Evolutionary conservation across 2,329 filamentous ascomycete species (phyloP).

Genomic region (Xylaria arbuscula): DNA sequence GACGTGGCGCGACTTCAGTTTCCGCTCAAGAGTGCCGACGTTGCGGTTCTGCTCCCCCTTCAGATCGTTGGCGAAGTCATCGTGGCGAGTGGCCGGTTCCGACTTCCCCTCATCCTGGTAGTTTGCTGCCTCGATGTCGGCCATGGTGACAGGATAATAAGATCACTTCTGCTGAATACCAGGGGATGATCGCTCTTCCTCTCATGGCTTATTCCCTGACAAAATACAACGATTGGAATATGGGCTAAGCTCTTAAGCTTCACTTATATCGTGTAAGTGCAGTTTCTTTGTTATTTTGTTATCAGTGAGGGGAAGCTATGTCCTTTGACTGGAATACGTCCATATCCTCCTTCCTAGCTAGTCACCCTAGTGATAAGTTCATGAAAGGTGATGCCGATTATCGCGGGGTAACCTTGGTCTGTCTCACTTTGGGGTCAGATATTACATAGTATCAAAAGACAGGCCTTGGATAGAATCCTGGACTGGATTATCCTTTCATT

Average conservation of each 20-base stretch:
- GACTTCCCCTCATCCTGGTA: slow-evolving; percentile 31
- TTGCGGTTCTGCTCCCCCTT: slow-evolving; percentile 47
- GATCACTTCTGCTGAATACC: not conserved
- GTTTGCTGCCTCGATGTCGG: slow-evolving; percentile 41
- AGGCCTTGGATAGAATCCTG: slow-evolving; percentile 10
- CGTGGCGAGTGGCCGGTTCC: slow-evolving; percentile 24
- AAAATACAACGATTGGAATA: not conserved
- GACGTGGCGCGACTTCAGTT: slow-evolving; percentile 54
- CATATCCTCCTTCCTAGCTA: slow-evolving; percentile 16
- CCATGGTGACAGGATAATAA: slow-evolving; percentile 36
- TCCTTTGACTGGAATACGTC: slow-evolving; percentile 17
- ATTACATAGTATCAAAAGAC: slow-evolving; percentile 23
- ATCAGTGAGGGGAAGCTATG: slow-evolving; percentile 20
- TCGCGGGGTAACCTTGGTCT: slow-evolving; percentile 31
- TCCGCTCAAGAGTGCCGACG: slow-evolving; percentile 52
- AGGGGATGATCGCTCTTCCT: not conserved
- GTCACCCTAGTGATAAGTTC: not conserved
- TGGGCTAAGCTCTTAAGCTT: not conserved
- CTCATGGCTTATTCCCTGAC: not conserved
- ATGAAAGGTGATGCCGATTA: not conserved
- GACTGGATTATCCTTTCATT: not conserved
- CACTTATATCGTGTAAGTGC: not conserved
- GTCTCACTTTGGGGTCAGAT: slow-evolving; percentile 16
- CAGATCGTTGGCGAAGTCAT: slow-evolving; percentile 38
- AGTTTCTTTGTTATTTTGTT: not conserved